phyloP scores from a whole-genome alignment of 495 filamentous ascomycete species.

The Penicillium paradoxum region DNA sequence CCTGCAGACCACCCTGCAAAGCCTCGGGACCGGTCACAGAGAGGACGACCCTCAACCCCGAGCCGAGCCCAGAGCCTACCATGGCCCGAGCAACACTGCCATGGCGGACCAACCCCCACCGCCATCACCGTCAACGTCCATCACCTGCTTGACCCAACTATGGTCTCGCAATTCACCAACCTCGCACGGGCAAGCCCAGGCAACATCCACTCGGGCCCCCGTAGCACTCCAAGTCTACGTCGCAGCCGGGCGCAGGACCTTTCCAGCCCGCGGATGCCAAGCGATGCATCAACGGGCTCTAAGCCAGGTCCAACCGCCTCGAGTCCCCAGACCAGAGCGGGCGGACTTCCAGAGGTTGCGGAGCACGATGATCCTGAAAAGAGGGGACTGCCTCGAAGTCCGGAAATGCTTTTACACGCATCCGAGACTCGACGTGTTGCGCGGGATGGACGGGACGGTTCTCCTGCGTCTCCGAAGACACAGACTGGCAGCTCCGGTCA shows the following conservation, averaged over 20 bases:
- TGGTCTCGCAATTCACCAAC: background rate
- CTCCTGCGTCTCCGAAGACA: background rate
- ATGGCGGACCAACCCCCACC: background rate
- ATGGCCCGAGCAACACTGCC: too few species aligned
- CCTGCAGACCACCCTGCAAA: conserved; percentile 3
- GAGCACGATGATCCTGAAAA: background rate
- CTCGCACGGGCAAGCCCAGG: background rate
- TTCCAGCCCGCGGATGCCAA: background rate
- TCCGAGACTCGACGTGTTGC: background rate
- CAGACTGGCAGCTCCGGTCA: background rate
- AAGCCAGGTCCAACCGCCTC: background rate
- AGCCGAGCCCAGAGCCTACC: background rate
- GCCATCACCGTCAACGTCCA: background rate
- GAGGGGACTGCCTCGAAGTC: background rate
- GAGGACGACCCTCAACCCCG: background rate
- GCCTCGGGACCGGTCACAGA: background rate
- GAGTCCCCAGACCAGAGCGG: background rate
- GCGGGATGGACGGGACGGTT: background rate
- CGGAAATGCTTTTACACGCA: background rate
- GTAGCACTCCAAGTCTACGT: background rate
- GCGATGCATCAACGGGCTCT: background rate
- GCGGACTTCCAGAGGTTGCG: background rate
- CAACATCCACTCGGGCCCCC: background rate
- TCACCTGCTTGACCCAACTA: background rate
- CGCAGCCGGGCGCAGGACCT: background rate